Evolutionary conservation across 805 yeast genomes (phyloP).

Genomic region (Spathaspora girioi): DNA sequence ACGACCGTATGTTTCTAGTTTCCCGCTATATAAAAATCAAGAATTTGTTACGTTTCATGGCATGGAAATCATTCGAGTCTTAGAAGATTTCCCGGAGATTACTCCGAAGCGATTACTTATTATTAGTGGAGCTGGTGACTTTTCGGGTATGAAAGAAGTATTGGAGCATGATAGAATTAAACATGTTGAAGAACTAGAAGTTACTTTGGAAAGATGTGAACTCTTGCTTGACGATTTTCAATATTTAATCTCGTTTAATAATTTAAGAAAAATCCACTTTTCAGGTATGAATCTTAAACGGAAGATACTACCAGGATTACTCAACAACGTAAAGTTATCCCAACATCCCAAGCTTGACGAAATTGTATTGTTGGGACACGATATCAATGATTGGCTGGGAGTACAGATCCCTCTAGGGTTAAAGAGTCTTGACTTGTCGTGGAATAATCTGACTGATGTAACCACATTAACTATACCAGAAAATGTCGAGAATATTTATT

Average conservation of each 20-base stretch:
- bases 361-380: constrained; percentile 32
- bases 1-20: constrained; percentile 8
- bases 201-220: constrained; percentile 24
- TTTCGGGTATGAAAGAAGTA: constrained; percentile 21
- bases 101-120: constrained; percentile 25
- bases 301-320: constrained; percentile 4
- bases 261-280: constrained; percentile 28
- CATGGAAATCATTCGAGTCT: constrained; percentile 30
- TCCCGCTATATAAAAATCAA: background rate
- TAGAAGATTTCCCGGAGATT: constrained; percentile 19
- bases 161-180: constrained; percentile 11
- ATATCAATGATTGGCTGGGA: constrained; percentile 24
- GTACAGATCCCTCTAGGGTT: constrained; percentile 23
- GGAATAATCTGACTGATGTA: constrained; percentile 25
- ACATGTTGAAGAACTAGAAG: constrained; percentile 16
- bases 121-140: constrained; percentile 31
- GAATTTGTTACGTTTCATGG: constrained; percentile 16
- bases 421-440: constrained; percentile 31
- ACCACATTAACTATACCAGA: constrained; percentile 20
- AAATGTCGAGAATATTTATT: constrained; percentile 22
- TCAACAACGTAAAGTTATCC: constrained; percentile 4
- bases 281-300: constrained; percentile 17
- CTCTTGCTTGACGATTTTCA: constrained; percentile 16
- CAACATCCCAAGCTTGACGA: constrained; percentile 15
- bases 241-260: constrained; percentile 19